Evolutionary conservation across 345 rosid genomes (phyloP), one percentile per base, ranked within the genome.

Genomic region (Clarkia xantiana): DNA sequence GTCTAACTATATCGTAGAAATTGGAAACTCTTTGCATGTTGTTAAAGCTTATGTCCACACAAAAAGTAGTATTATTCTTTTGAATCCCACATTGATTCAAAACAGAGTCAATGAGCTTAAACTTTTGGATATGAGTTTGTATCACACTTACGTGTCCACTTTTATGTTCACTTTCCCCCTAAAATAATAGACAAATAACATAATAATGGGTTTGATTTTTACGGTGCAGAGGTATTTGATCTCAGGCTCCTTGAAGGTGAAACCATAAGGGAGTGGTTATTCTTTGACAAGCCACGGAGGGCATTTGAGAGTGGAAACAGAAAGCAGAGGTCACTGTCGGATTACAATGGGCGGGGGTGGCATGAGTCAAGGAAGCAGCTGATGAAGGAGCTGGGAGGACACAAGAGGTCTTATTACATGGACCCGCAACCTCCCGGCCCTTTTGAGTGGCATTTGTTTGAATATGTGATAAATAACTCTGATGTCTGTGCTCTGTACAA

Each of bases 301-400:
- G 97, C 97, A 43, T 89, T 78, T 58, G 95, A 85, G 58, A 76
- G 81, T 14, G 97, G 97, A 56, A 84, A 68, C 70, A 68, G 97
- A 60, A 89, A 84, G 74, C 97, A 89, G 68, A 82, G 97, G 64
- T 85, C 94, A 5, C 75, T 89, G 56, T 90, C 90, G 7, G 97
- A 89, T 70, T 75, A 89, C 65, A 58, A 54, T 22, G 97, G 95
- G 34, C 74, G 94, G 10, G 89, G 97, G 25, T 85, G 95, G 95
- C 97, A 85, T 56, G 97, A 89, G 68, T 89, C 94, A 43, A 80
- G 97, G 57, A 89, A 85, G 73, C 80, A 68, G 55, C 67, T 73
- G 66, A 75, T 85, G 79, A 84, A 73, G 53, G 97, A 81, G 43
- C 76, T 67, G 40, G 90, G 75, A 60, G 89, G 90, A 11, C 83